Percentiles rank a stretch among this genome's conserved stretches.
Conservation (phyloP, 495 filamentous ascomycete genomes). For the Amphirosellinia nigrospora region DNA sequence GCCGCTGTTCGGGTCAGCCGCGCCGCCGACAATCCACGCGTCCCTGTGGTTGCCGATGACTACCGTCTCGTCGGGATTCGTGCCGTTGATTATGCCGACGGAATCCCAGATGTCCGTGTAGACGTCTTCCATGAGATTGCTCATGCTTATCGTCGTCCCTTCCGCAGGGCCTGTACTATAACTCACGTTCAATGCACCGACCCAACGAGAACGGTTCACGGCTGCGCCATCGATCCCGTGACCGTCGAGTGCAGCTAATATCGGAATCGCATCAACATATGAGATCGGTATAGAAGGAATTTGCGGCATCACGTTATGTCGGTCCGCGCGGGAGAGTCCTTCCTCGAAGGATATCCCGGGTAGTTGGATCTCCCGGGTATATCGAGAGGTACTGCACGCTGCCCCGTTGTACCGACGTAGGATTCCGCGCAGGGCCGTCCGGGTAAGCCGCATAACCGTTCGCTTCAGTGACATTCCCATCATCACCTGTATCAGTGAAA, state of each 20-base stretch:
- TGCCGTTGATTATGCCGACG: conserved; percentile 86
- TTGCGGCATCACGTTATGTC: conserved; percentile 65
- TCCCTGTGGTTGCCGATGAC: conserved; percentile 89
- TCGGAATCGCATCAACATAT: conserved; percentile 75
- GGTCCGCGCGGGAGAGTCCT: conserved; percentile 71
- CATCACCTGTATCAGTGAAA: conserved; percentile 81
- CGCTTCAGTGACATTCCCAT: conserved; percentile 74
- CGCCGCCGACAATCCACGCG: conserved; percentile 83
- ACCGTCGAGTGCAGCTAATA: conserved; percentile 81
- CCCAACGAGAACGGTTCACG: conserved; percentile 72
- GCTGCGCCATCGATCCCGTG: conserved; percentile 74
- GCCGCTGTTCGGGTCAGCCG: conserved; percentile 78
- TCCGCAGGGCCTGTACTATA: conserved; percentile 87
- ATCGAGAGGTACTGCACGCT: conserved; percentile 76
- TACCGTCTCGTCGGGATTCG: conserved; percentile 74
- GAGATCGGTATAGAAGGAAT: conserved; percentile 91
- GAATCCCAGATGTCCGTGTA: conserved; percentile 86
- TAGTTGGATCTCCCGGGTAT: conserved; percentile 67
- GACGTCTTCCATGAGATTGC: conserved; percentile 81
- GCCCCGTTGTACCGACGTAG: conserved; percentile 81
- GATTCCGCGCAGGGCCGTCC: conserved; percentile 78
- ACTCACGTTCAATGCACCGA: conserved; percentile 75
- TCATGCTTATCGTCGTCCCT: conserved; percentile 69
- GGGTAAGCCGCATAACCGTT: conserved; percentile 81
- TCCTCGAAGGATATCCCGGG: conserved; percentile 88